A percentile compares a stretch with the other conserved stretches of the same genome.
These are phyloP conservation scores for Vaccinium darrowii DNA, from an alignment of 148 eudicot species.

Conservation along the genomic window DNA sequence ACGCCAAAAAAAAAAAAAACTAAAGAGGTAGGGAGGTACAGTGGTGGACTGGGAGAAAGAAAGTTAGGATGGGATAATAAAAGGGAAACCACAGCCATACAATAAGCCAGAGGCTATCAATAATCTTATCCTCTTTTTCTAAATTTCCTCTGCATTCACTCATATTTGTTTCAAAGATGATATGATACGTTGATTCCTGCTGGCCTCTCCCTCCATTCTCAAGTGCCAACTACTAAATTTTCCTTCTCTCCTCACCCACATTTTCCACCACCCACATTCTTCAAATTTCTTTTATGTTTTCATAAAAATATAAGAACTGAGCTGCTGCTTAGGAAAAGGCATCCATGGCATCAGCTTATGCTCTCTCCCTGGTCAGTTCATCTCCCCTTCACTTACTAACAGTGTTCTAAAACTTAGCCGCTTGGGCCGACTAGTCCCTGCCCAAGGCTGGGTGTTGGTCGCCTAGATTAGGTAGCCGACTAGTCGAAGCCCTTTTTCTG, in stretches of 20 bases:
- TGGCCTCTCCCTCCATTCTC: conserved; percentile 9
- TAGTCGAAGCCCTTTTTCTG: too few relatives aligned
- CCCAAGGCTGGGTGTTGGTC: too few relatives aligned
- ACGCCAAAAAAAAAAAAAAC: not conserved
- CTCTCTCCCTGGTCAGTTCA: conserved; percentile 69
- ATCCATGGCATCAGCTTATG: conserved; percentile 69
- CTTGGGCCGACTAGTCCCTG: too few relatives aligned
- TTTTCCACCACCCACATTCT: not conserved
- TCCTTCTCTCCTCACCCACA: conserved; percentile 11
- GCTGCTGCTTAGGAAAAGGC: not conserved
- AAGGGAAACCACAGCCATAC: conserved; percentile 58
- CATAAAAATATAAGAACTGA: not conserved
- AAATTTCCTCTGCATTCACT: not conserved
- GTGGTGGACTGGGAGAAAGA: conserved; percentile 2
- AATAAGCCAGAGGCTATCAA: conserved; percentile 54
- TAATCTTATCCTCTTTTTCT: conserved; percentile 39
- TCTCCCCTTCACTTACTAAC: conserved; percentile 20
- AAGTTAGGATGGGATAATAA: conserved; percentile 12
- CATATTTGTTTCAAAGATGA: not conserved
- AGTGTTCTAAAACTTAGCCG: too few relatives aligned
- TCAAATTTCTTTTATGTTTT: not conserved
- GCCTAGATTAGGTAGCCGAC: too few relatives aligned
- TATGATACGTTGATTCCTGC: conserved; percentile 10
- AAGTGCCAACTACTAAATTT: not conserved
- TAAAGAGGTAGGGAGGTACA: not conserved